Conservation (phyloP, 495 filamentous ascomycete species). For the Neurospora sp. region DNA sequence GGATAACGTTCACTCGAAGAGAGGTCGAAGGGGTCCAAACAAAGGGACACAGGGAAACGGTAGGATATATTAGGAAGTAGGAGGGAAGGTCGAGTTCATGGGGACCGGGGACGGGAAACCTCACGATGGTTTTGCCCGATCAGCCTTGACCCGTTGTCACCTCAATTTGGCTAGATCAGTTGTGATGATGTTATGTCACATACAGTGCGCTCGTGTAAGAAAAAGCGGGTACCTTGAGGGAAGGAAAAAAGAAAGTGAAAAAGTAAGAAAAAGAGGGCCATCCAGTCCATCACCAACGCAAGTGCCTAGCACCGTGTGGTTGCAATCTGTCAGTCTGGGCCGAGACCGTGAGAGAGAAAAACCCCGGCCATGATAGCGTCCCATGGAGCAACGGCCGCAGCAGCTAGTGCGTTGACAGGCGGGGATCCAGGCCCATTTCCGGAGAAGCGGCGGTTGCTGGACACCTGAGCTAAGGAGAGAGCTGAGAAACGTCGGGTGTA, state of each 20-base stretch:
- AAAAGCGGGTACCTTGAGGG: neutral
- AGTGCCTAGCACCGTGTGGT: neutral
- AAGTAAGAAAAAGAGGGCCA: neutral
- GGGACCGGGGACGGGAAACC: neutral
- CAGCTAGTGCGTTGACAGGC: neutral
- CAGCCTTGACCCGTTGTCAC: neutral
- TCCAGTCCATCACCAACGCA: neutral
- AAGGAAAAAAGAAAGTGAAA: neutral
- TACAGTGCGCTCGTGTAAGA: neutral
- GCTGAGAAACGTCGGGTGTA: neutral
- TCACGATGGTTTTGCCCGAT: neutral
- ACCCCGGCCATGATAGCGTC: neutral
- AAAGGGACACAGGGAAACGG: neutral
- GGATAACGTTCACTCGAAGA: neutral
- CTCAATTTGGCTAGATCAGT: neutral
- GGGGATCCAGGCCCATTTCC: neutral
- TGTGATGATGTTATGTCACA: neutral
- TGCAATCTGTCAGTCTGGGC: neutral
- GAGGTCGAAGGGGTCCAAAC: neutral
- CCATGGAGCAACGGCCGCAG: neutral
- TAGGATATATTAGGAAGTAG: neutral
- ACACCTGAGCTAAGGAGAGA: neutral
- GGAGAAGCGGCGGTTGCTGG: neutral
- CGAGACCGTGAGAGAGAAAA: neutral
- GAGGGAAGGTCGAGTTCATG: neutral